Evolutionary conservation across 441 rosid genomes (phyloP).

Genomic region (Rhodomyrtus psidioides): DNA sequence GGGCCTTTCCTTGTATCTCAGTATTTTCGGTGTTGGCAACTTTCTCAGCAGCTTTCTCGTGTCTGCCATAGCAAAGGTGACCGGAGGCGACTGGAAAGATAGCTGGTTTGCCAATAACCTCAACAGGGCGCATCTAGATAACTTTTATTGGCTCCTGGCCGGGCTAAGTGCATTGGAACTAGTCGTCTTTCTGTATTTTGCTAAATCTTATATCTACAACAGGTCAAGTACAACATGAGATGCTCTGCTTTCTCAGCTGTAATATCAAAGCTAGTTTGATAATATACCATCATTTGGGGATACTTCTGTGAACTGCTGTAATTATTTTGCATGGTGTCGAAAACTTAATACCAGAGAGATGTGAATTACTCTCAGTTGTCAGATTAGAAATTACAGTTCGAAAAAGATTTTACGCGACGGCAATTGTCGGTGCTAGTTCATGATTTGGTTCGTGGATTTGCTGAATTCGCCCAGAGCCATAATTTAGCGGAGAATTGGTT

Average conservation of each 20-base stretch:
- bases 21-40: constrained; percentile 30
- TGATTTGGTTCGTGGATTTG: background rate
- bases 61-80: constrained; percentile 18
- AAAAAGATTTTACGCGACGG: background rate
- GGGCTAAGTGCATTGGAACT: constrained; percentile 2
- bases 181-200: background rate
- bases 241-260: background rate
- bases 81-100: constrained; percentile 10
- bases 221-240: background rate
- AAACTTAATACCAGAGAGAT: background rate
- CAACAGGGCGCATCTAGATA: constrained; percentile 18
- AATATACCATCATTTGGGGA: background rate
- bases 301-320: background rate
- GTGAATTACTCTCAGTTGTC: background rate
- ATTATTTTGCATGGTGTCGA: background rate
- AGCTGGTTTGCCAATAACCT: constrained; percentile 33
- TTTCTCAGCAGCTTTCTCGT: constrained; percentile 31
- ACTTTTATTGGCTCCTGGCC: constrained; percentile 19
- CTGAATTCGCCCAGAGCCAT: background rate
- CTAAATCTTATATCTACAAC: constrained; percentile 8
- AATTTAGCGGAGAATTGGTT: background rate
- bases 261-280: background rate
- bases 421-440: background rate
- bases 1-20: constrained; percentile 34
- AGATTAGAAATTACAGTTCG: background rate